Base-by-base conservation (phyloP, 805 yeast genomes). In the Maudiozyma saulgeensis region DNA sequence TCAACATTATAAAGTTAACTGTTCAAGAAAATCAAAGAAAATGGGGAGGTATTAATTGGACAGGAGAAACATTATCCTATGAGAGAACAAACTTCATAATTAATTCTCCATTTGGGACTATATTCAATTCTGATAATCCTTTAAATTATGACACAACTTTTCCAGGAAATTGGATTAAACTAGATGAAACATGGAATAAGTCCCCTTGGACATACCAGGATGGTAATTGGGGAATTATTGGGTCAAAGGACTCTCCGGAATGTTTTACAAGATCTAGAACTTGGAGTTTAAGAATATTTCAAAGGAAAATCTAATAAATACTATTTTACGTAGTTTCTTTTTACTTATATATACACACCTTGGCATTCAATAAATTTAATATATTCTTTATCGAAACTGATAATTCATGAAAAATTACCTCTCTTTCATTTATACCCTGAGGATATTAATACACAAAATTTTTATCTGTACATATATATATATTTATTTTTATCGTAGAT, bases 11-110 rank as follows among this genome's bases (percentile, higher is more conserved):
- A 3, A 63, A 62, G 46, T 43, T 60, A n/a, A 45, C 46, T 18
- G 50, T 65, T n/a, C 43, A 54, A 16, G 66, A 62, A 51, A 63
- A 61, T 48, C 61, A 65, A 46, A 53, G 69, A 37, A 63, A 62
- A 50, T 63, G 68, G 68, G 23, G 46, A 13, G 40, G 48, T n/a
- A 47, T 47, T 35, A 52, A 50, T 38, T 64, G 68, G 68, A 48
- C 49, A 16, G 43, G 51, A 4, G 46, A 50, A 38, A 41, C 62
- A 34, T 49, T 63, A 23, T 51, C 62, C 8, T 63, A 57, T 46
- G 69, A 65, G 49, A 53, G 59, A 26, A 41, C 53, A 2, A 41
- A 39, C 31, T 44, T 38, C 16, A 26, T 23, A 15, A 23, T n/a
- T n/a, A 18, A 6, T 32, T 16, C 28, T 12, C 16, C 31, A 4